Evolutionary conservation across 192 early-diverging fungal genomes (phyloP).

Genomic region (Fimicolochytrium jonesii): DNA sequence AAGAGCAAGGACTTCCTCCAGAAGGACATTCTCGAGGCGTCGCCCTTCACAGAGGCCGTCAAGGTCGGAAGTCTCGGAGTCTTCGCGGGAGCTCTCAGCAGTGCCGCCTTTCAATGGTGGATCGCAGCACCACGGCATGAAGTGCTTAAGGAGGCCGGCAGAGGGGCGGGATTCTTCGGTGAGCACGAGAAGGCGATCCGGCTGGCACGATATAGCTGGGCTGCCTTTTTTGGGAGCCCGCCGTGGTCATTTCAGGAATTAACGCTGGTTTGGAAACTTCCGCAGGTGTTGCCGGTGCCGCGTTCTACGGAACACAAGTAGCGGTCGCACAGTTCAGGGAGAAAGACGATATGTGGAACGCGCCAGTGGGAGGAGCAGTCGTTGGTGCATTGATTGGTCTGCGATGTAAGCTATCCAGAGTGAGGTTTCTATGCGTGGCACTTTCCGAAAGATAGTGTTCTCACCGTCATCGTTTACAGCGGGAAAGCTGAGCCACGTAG

Average conservation of each 20-base stretch:
- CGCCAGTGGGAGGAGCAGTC: conserved; percentile 4
- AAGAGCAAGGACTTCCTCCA: too few species aligned
- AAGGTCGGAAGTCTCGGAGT: conserved; percentile 14
- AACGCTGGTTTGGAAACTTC: too few species aligned
- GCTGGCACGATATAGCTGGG: too few species aligned
- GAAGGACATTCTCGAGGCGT: conserved; percentile 15
- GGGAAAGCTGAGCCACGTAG: conserved; percentile 5
- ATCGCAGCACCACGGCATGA: conserved; percentile 3
- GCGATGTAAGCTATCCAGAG: not conserved
- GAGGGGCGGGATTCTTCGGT: conserved; percentile 8
- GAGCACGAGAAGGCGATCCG: not conserved
- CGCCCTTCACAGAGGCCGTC: not conserved
- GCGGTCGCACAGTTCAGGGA: conserved; percentile 8
- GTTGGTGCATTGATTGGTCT: conserved; percentile 16
- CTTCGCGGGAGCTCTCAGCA: not conserved
- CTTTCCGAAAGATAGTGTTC: too few species aligned
- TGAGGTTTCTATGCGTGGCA: not conserved
- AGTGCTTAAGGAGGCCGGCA: conserved; percentile 2
- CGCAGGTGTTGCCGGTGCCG: conserved; percentile 4
- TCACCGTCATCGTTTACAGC: not conserved
- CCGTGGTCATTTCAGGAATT: too few species aligned
- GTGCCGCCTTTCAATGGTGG: conserved; percentile 17
- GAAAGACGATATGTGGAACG: conserved; percentile 24
- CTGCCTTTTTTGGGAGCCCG: too few species aligned
- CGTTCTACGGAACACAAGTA: conserved; percentile 19